Conservation (phyloP, 208 protist genomes). For the Spongospora subterranea region DNA sequence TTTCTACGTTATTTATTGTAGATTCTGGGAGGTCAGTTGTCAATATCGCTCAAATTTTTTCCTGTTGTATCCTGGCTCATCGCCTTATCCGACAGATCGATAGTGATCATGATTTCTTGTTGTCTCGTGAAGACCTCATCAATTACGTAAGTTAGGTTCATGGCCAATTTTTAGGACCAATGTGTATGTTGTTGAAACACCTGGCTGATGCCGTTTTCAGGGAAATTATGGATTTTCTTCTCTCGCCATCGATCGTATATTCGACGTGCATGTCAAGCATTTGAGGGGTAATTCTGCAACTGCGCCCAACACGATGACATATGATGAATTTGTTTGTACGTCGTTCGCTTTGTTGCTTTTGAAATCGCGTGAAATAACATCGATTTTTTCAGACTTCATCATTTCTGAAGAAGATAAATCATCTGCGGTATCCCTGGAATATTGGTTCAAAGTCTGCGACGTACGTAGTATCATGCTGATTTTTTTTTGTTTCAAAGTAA, state of each 20-base stretch:
- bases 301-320: conserved; percentile 35
- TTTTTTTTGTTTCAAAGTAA: too few relatives aligned
- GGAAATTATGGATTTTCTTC: conserved; percentile 34
- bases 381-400: neutral
- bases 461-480: neutral
- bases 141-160: conserved; percentile 50
- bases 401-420: conserved; percentile 57
- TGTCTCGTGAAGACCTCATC: neutral
- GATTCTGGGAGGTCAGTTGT: conserved; percentile 92
- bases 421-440: neutral
- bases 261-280: neutral
- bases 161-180: neutral
- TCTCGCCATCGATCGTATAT: neutral
- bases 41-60: neutral
- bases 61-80: neutral
- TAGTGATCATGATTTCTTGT: conserved; percentile 49
- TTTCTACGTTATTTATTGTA: conserved; percentile 98
- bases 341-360: neutral
- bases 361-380: too few relatives aligned
- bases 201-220: too few relatives aligned
- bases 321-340: conserved; percentile 57
- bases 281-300: neutral
- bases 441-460: conserved; percentile 57
- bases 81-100: neutral
- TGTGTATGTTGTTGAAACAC: too few relatives aligned